A percentile compares a stretch with the other conserved stretches of the same genome.
phyloP scores from a whole-genome alignment of 192 early-diverging fungal genomes.

The Backusella psychrophila region DNA sequence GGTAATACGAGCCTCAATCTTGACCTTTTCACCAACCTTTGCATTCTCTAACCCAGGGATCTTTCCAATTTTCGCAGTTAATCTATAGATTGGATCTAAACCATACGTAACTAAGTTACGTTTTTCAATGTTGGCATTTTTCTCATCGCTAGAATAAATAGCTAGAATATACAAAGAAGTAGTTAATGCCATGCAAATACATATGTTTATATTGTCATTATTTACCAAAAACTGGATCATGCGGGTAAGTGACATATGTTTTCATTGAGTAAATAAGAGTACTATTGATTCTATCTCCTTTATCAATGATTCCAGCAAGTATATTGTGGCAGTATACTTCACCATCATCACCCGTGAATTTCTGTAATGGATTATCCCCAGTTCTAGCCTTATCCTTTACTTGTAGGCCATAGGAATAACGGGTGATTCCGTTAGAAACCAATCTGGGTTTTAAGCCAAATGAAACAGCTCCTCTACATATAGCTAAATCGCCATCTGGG shows the following conservation, averaged over 20 bases:
- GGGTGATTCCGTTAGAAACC: slow-evolving; percentile 43
- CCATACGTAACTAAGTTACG: neutral
- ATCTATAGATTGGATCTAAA: neutral
- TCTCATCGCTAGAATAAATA: neutral
- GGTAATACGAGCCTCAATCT: neutral
- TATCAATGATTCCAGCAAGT: neutral
- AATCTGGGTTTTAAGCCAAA: slow-evolving; percentile 45
- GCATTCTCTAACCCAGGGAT: neutral
- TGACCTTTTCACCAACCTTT: neutral
- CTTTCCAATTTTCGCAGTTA: neutral
- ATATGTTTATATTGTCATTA: neutral
- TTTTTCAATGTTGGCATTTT: neutral
- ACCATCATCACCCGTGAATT: neutral
- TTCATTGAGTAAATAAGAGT: neutral
- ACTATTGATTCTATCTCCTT: neutral
- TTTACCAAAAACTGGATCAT: neutral
- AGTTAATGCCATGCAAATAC: neutral
- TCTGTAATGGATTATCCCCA: neutral
- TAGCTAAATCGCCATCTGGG: slow-evolving; percentile 44
- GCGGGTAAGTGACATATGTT: neutral
- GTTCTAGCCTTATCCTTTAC: slow-evolving; percentile 33
- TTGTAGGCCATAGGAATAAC: slow-evolving; percentile 46
- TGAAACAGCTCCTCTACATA: slow-evolving; percentile 52
- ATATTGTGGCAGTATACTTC: neutral
- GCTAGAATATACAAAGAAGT: neutral